A percentile compares a stretch with the other conserved stretches of the same genome.
phyloP scores from a whole-genome alignment of 768 basidiomycete genomes.

The Leccinum subgranulosum region DNA sequence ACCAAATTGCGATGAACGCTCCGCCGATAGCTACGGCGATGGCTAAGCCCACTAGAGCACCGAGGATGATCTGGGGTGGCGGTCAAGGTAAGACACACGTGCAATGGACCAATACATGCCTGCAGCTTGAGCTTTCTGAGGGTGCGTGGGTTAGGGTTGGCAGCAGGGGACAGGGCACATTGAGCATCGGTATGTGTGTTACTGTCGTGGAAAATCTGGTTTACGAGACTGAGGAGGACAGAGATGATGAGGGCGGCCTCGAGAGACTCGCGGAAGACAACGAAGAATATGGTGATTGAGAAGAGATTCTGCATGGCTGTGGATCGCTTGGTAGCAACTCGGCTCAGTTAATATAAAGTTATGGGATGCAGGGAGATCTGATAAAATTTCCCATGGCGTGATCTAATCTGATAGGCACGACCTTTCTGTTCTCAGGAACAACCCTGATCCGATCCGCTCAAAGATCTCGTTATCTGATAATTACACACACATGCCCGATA shows the following conservation, averaged over 20 bases:
- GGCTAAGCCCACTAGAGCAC: slow-evolving; percentile 69
- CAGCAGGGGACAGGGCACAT: not conserved
- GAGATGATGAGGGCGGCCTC: slow-evolving; percentile 92
- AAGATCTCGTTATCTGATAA: slow-evolving; percentile 7
- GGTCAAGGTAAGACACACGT: not conserved
- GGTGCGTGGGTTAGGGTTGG: slow-evolving; percentile 38
- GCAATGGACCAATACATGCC: slow-evolving; percentile 29
- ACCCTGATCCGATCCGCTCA: not conserved
- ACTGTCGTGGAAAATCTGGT: slow-evolving; percentile 63
- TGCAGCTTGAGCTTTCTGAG: slow-evolving; percentile 70
- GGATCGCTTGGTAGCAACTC: too few species aligned
- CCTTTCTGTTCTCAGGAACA: not conserved
- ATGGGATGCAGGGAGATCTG: not conserved
- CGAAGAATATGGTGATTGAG: slow-evolving; percentile 93
- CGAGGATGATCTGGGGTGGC: slow-evolving; percentile 65
- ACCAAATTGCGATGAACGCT: slow-evolving; percentile 93
- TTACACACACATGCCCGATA: not conserved
- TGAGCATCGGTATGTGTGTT: not conserved
- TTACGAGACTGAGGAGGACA: slow-evolving; percentile 86
- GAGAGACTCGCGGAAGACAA: slow-evolving; percentile 92
- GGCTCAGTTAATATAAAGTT: not conserved
- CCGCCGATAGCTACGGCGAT: slow-evolving; percentile 83
- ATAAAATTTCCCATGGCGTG: not conserved
- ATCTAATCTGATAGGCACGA: slow-evolving; percentile 3
- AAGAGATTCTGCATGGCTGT: slow-evolving; percentile 53